Evolutionary conservation across 306 rosid genomes (phyloP), one percentile per base, ranked within the genome.

Genomic region (Prunus kanzakura): DNA sequence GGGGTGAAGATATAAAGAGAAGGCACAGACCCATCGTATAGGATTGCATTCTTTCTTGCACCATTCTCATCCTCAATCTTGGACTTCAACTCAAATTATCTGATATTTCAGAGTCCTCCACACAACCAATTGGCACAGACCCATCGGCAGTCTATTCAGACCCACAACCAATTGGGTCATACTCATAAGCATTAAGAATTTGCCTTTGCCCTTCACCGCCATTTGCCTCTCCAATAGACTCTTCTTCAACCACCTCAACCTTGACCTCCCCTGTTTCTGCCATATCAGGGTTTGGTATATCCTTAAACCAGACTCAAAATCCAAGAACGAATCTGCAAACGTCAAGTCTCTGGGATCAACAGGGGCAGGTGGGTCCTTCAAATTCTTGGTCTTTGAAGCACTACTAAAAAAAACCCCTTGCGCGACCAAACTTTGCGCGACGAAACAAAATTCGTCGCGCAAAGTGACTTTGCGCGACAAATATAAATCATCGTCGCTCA

Each of bases 241-340:
- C 69, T 58, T 49, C 80, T 29, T 41, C 73, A 25, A 49, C 38
- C 16, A 8, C 41, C 27, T 61, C 71, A 29, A 13, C 13, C 69
- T 77, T 66, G 41, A 71, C 20, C 60, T 45, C 63, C 47, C 16
- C 81, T 19, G 66, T 49, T 47, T 78, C 74, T 18, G 78, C 79
- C 92, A 87, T 84, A 56, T 64, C 67, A 5, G 65, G 67, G 69
- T 23, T 64, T 20, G 82, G 12, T 30, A 58, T 72, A 52, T 76
- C 72, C 72, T 83, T 82, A 55, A 82, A 82, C 89, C 87, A 78
- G 86, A 84, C 16, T 92, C 92, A 23, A 86, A 90, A 80, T 90
- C 89, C 19, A 87, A 80, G 57, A 92, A 87, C 0, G 96, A 88
- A 82, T 90, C 93, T 1, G 79, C 89, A 56, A 88, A 78, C 32